Percentiles rank a stretch among this genome's conserved stretches.
phyloP scores from a whole-genome alignment of 345 rosid genomes.

The Heritiera littoralis region DNA sequence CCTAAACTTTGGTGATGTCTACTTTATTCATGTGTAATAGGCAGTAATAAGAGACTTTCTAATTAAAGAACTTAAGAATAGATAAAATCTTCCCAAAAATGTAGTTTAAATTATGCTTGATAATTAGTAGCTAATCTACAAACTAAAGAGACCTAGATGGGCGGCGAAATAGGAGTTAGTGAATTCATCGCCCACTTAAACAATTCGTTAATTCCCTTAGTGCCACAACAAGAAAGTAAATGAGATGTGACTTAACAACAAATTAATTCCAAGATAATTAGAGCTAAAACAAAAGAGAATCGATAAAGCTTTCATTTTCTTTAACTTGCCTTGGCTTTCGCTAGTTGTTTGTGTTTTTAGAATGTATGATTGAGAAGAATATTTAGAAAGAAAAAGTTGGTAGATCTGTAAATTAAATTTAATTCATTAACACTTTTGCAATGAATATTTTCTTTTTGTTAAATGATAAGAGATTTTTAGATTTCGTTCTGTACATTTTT shows the following conservation, averaged over 20 bases:
- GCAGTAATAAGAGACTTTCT: no score
- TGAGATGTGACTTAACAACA: conserved; percentile 1
- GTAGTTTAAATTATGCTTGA: neutral
- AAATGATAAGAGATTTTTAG: no score
- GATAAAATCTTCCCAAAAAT: no score
- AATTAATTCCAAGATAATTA: neutral
- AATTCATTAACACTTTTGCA: no score
- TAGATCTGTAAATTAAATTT: neutral
- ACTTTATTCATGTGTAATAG: no score
- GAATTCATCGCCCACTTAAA: neutral
- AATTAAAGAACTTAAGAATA: no score
- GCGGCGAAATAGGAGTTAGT: neutral
- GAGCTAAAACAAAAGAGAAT: neutral
- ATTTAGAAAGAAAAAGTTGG: neutral
- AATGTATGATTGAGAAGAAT: neutral
- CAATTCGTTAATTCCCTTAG: neutral
- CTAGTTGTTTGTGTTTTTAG: neutral
- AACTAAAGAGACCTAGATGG: neutral
- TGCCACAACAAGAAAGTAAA: neutral
- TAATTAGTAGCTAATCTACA: neutral
- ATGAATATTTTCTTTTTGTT: no score
- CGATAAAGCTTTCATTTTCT: no score
- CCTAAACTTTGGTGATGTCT: no score
- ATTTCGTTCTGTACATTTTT: no score
- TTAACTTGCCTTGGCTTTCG: neutral